phyloP scores from a whole-genome alignment of 176 grass and related monocot species.

The Eleusine coracana region DNA sequence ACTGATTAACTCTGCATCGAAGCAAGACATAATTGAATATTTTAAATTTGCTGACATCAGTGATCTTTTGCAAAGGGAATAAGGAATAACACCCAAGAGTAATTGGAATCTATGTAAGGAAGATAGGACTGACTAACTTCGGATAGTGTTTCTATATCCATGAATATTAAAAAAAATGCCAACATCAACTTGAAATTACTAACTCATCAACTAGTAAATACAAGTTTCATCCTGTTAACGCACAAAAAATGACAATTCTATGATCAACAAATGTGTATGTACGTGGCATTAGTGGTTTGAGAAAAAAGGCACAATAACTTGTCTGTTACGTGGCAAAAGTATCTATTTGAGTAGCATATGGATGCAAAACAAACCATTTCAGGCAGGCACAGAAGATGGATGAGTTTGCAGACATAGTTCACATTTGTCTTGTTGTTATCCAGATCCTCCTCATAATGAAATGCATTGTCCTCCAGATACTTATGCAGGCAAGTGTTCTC shows the following conservation, averaged over 20 bases:
- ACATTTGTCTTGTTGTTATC: background rate
- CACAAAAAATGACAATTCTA: background rate
- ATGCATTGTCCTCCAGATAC: slow-evolving; percentile 43
- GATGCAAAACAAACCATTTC: slow-evolving; percentile 33
- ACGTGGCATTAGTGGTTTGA: background rate
- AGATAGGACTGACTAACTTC: too few species aligned
- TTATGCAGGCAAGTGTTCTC: slow-evolving; percentile 42
- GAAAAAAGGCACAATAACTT: background rate
- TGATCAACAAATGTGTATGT: background rate
- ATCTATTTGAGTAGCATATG: background rate
- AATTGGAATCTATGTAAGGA: background rate
- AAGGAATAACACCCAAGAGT: background rate
- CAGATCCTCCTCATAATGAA: slow-evolving; percentile 4
- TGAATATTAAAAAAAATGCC: background rate
- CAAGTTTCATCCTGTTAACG: background rate
- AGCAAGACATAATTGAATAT: background rate
- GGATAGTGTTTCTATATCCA: background rate
- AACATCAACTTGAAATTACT: slow-evolving; percentile 1
- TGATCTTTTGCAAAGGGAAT: slow-evolving; percentile 20
- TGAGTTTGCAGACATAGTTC: slow-evolving; percentile 35
- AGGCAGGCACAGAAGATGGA: slow-evolving; percentile 41
- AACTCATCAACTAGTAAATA: background rate
- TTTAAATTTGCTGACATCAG: background rate
- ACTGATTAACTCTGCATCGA: too few species aligned
- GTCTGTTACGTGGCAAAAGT: slow-evolving; percentile 2